Conservation (phyloP, 768 basidiomycete genomes). For the Gloeophyllum trabeum region DNA sequence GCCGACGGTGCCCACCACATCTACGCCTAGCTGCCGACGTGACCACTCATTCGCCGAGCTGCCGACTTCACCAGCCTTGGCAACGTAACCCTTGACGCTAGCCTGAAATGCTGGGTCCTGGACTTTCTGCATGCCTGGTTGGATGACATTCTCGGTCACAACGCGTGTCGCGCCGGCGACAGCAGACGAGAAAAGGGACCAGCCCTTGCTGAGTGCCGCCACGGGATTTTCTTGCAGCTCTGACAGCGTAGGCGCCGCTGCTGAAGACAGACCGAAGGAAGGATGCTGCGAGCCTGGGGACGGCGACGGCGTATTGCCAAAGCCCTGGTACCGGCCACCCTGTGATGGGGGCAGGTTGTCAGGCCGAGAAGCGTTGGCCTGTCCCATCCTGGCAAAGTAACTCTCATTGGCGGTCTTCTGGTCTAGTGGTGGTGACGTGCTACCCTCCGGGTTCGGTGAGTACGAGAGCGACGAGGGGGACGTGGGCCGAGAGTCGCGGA, state of each 20-base stretch:
- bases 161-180: conserved; percentile 69
- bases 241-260: conserved; percentile 61
- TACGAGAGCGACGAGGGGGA: conserved; percentile 42
- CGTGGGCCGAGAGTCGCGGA: conserved; percentile 33
- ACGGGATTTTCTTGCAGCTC: conserved; percentile 85
- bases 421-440: conserved; percentile 28
- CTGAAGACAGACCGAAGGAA: conserved; percentile 64
- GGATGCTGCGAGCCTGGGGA: conserved; percentile 43
- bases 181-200: conserved; percentile 88
- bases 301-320: conserved; percentile 76
- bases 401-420: conserved; percentile 77
- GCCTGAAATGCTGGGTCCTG: conserved; percentile 73
- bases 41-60: conserved; percentile 68
- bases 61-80: conserved; percentile 48
- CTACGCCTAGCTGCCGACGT: conserved; percentile 68
- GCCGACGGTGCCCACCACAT: conserved; percentile 64
- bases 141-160: conserved; percentile 81
- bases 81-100: conserved; percentile 61
- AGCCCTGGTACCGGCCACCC: conserved; percentile 89
- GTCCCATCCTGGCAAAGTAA: conserved; percentile 79
- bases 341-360: conserved; percentile 83
- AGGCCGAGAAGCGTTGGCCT: conserved; percentile 68
- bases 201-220: conserved; percentile 83
- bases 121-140: conserved; percentile 78
- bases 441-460: conserved; percentile 31